Evolutionary conservation across 2,329 filamentous ascomycete genomes (phyloP).

Genomic region (Sporothrix dimorphospora): DNA sequence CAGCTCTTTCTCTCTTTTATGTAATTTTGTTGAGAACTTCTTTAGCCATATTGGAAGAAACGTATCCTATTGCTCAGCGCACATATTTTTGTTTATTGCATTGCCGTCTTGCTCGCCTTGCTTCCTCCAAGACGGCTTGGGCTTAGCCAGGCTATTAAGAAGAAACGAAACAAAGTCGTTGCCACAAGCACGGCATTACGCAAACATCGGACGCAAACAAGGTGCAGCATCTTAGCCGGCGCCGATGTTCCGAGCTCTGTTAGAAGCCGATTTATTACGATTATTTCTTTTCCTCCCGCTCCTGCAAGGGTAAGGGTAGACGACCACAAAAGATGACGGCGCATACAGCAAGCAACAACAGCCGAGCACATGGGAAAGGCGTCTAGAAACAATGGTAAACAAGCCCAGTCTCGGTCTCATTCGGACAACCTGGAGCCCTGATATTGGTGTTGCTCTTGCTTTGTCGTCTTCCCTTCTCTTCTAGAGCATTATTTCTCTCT

Average conservation of each 20-base stretch:
- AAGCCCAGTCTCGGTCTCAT: background rate
- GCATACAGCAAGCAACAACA: slow-evolving; percentile 12
- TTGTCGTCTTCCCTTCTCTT: too few species aligned
- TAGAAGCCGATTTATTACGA: background rate
- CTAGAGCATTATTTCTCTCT: too few species aligned
- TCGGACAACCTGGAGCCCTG: background rate
- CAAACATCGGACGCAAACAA: slow-evolving; percentile 4
- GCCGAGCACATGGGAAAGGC: slow-evolving; percentile 19
- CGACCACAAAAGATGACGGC: background rate
- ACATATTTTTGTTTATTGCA: background rate
- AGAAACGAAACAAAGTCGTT: slow-evolving; percentile 3
- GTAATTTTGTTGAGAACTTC: background rate
- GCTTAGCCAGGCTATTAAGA: background rate
- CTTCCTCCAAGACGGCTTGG: background rate
- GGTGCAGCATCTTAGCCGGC: slow-evolving; percentile 17
- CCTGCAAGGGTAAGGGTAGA: background rate
- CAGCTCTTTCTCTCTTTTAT: background rate
- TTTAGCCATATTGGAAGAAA: slow-evolving; percentile 12
- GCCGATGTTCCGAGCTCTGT: slow-evolving; percentile 17
- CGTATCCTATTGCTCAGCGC: background rate
- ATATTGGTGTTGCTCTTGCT: too few species aligned
- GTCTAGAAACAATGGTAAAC: background rate
- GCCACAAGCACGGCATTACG: background rate
- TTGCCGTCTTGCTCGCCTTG: background rate
- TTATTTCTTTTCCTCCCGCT: background rate